Percentiles rank a stretch among this genome's conserved stretches.
These are phyloP conservation scores for Jatropha multifida DNA, from an alignment of 441 rosid species.

Conservation along the genomic window DNA sequence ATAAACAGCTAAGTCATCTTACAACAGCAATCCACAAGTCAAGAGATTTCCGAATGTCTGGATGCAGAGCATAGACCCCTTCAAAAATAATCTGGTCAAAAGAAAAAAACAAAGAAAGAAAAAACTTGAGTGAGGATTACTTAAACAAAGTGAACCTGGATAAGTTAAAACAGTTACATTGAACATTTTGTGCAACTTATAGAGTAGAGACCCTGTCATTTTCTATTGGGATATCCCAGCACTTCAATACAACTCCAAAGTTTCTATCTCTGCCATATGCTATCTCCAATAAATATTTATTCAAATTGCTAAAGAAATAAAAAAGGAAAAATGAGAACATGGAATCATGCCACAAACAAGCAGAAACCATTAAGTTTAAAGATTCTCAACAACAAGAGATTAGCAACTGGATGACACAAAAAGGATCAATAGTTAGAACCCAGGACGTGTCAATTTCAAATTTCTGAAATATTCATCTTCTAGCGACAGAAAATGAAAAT, in stretches of 20 bases:
- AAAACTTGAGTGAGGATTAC: not conserved
- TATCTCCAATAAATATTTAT: not conserved
- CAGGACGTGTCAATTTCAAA: not conserved
- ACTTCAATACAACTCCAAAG: not conserved
- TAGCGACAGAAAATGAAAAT: not conserved
- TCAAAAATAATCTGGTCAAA: constrained; percentile 82
- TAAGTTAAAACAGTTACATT: not conserved
- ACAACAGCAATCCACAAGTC: constrained; percentile 99
- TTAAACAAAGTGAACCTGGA: not conserved
- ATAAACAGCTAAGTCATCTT: constrained; percentile 40
- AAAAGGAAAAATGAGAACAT: not conserved
- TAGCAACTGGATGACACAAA: not conserved
- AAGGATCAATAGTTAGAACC: not conserved
- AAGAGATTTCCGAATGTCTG: constrained; percentile 84
- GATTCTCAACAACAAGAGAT: not conserved
- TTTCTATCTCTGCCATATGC: not conserved
- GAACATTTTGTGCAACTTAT: not conserved
- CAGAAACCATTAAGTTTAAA: not conserved
- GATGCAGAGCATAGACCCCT: constrained; percentile 98
- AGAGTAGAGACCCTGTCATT: not conserved
- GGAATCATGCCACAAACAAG: not conserved
- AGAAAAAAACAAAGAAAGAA: constrained; percentile 14
- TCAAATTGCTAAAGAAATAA: not conserved
- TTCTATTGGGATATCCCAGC: not conserved
- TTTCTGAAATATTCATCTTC: not conserved